Conservation (phyloP, 345 rosid genomes). For the Conringia planisiliqua region DNA sequence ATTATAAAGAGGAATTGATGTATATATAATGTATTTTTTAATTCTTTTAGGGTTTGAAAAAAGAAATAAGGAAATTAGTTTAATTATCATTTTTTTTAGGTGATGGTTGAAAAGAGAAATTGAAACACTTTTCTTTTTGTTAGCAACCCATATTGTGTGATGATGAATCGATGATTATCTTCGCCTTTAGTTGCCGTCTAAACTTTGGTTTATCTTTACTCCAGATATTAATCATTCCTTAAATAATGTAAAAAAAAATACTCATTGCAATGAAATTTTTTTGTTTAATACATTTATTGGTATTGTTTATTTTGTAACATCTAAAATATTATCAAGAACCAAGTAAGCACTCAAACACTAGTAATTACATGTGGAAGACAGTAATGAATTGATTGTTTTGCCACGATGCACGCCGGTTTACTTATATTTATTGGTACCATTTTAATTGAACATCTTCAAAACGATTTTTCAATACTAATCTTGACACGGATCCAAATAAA, state of each 20-base stretch:
- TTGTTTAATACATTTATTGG: background rate
- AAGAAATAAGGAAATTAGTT: background rate
- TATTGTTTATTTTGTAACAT: background rate
- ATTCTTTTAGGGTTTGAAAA: background rate
- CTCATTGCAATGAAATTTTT: no score
- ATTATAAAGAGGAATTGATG: conserved; percentile 32
- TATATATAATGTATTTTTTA: background rate
- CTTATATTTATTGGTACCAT: no score
- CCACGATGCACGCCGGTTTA: no score
- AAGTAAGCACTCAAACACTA: background rate
- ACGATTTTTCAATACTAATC: no score
- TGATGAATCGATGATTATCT: conserved; percentile 19
- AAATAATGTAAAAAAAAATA: no score
- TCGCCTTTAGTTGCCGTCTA: conserved; percentile 13
- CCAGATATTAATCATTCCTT: conserved; percentile 1
- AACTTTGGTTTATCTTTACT: conserved; percentile 13
- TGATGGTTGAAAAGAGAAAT: background rate
- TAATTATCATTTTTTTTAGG: background rate
- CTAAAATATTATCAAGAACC: background rate
- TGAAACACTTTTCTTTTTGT: background rate
- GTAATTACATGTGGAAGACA: background rate
- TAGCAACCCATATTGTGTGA: background rate
- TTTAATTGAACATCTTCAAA: no score
- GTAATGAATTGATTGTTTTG: background rate
- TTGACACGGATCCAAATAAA: no score